Evolutionary conservation across 2,329 filamentous ascomycete genomes (phyloP).

Genomic region (Diaporthe sp.): DNA sequence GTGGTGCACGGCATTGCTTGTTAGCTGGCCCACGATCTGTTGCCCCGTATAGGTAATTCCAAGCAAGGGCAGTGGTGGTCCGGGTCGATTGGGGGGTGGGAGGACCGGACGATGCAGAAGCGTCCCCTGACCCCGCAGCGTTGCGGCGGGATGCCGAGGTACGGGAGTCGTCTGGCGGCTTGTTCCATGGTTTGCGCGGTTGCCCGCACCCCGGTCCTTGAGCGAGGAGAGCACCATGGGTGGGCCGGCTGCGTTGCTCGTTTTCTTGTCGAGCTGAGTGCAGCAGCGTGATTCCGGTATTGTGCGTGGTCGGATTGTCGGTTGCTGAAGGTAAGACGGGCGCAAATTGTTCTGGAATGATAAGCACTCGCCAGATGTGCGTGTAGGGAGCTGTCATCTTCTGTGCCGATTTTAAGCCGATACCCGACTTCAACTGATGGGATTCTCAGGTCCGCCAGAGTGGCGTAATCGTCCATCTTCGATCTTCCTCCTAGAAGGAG

Average conservation of each 20-base stretch:
- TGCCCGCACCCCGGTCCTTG: background rate
- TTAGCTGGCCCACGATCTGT: background rate
- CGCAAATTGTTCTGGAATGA: background rate
- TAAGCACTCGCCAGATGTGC: background rate
- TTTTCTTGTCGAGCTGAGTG: background rate
- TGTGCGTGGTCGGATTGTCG: background rate
- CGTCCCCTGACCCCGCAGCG: conserved; percentile 13
- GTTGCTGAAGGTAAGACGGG: background rate
- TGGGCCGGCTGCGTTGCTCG: background rate
- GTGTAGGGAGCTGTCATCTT: background rate
- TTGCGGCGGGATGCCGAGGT: conserved; percentile 18
- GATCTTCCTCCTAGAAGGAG: background rate
- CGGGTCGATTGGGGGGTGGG: background rate
- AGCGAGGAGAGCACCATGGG: background rate
- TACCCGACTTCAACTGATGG: background rate
- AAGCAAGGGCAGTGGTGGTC: too few species aligned
- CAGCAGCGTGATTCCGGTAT: background rate
- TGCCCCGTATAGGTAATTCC: background rate
- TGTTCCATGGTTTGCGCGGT: conserved; percentile 3
- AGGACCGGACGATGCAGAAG: background rate
- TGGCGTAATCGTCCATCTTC: background rate
- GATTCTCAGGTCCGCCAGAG: background rate
- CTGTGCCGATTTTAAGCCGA: conserved; percentile 11
- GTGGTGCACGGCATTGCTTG: background rate
- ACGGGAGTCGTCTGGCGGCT: background rate